phyloP scores from a whole-genome alignment of 768 basidiomycete species.

The Hericium rajendrae region DNA sequence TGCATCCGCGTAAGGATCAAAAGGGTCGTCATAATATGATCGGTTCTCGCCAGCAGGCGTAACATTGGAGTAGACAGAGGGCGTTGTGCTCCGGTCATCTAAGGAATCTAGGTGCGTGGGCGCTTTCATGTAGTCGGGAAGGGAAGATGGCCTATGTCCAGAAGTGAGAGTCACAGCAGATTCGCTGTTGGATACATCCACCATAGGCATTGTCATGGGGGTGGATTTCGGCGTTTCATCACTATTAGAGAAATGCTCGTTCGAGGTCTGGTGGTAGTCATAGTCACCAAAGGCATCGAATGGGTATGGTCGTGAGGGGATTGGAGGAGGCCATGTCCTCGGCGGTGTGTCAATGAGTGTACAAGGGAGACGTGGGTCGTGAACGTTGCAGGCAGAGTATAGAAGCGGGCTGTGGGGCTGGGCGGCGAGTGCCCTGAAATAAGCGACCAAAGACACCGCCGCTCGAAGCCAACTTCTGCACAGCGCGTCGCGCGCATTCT shows the following conservation, averaged over 20 bases:
- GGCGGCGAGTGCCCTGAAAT: no score
- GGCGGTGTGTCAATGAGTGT: no score
- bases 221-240: no score
- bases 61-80: no score
- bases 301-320: neutral
- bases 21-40: neutral
- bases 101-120: no score
- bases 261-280: neutral
- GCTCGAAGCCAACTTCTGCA: neutral
- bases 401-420: no score
- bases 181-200: neutral
- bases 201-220: neutral
- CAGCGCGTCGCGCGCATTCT: neutral
- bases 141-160: neutral
- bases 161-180: neutral
- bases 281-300: neutral
- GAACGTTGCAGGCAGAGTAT: neutral
- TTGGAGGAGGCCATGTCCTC: neutral
- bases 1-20: conserved; percentile 5
- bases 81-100: no score
- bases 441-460: no score
- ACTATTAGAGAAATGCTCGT: neutral
- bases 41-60: no score
- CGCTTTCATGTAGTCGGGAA: neutral
- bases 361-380: neutral